phyloP scores from a whole-genome alignment of 768 basidiomycete genomes.

The Rhodotorula graminis region DNA sequence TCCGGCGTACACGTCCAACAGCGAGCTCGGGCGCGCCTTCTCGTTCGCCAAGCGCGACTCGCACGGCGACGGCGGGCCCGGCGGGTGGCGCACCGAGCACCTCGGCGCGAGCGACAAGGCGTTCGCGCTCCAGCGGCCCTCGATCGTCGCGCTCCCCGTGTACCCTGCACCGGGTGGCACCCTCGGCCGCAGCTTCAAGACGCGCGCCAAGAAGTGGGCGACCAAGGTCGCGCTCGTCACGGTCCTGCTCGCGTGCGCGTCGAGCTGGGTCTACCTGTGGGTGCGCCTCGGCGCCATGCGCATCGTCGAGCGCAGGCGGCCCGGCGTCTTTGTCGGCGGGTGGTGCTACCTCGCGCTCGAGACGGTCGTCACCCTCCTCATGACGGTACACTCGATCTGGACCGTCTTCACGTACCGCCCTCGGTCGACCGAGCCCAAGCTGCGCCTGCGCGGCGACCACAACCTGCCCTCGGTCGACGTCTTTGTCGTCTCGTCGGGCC shows the following conservation, averaged over 20 bases:
- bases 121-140: constrained; percentile 18
- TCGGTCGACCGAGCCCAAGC: constrained; percentile 27
- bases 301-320: constrained; percentile 27
- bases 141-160: constrained; percentile 37
- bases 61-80: neutral
- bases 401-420: constrained; percentile 24
- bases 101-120: constrained; percentile 19
- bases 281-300: constrained; percentile 11
- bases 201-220: constrained; percentile 7
- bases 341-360: constrained; percentile 35
- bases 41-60: neutral
- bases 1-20: neutral
- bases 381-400: constrained; percentile 20
- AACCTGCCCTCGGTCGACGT: constrained; percentile 42
- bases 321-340: constrained; percentile 30
- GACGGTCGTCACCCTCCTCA: constrained; percentile 18
- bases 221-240: constrained; percentile 1
- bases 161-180: constrained; percentile 26
- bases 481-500: constrained; percentile 39
- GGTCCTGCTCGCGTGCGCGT: neutral
- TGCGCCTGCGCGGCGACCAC: constrained; percentile 38
- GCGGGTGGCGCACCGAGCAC: constrained; percentile 33
- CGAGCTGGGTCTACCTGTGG: constrained; percentile 22
- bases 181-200: neutral
- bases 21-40: neutral